Evolutionary conservation across 768 basidiomycete genomes (phyloP).

Genomic region (button mushroom (Agaricus bisporus)): DNA sequence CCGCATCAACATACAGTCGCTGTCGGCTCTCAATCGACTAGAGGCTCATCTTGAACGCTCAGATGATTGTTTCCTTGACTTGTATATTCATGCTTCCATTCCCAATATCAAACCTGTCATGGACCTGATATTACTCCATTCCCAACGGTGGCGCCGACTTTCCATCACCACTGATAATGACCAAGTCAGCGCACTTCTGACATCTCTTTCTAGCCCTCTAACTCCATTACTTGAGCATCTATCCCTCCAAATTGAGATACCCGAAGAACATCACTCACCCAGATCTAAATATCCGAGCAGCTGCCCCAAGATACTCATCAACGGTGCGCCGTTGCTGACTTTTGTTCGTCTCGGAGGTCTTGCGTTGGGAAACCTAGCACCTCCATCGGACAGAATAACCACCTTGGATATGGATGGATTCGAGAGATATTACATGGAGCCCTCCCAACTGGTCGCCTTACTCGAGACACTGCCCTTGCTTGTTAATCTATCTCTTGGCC

Average conservation of each 20-base stretch:
- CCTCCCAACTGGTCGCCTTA: slow-evolving; percentile 28
- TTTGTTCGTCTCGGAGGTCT: slow-evolving; percentile 38
- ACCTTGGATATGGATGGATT: slow-evolving; percentile 41
- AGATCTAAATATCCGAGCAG: slow-evolving; percentile 23
- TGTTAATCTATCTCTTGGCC: slow-evolving; percentile 35
- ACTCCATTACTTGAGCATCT: slow-evolving; percentile 33
- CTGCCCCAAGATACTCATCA: slow-evolving; percentile 24
- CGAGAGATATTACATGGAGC: slow-evolving; percentile 27
- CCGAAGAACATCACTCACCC: slow-evolving; percentile 20
- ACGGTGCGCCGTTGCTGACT: slow-evolving; percentile 25
- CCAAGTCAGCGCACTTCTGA: slow-evolving; percentile 21
- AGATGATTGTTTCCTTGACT: slow-evolving; percentile 28
- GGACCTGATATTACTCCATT: slow-evolving; percentile 25
- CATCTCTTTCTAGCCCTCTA: slow-evolving; percentile 19
- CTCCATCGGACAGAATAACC: slow-evolving; percentile 27
- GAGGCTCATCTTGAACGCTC: slow-evolving; percentile 33
- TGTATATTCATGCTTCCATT: slow-evolving; percentile 20
- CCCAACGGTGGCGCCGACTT: slow-evolving; percentile 33
- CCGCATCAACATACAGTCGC: slow-evolving; percentile 21
- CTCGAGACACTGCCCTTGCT: slow-evolving; percentile 29
- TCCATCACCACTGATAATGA: slow-evolving; percentile 23
- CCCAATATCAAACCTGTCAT: slow-evolving; percentile 23
- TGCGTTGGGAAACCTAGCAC: slow-evolving; percentile 33
- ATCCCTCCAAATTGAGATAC: slow-evolving; percentile 28
- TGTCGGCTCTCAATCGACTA: slow-evolving; percentile 21